Evolutionary conservation across 371 early-diverging fungal genomes (phyloP).

Genomic region (Mortierella sp.): DNA sequence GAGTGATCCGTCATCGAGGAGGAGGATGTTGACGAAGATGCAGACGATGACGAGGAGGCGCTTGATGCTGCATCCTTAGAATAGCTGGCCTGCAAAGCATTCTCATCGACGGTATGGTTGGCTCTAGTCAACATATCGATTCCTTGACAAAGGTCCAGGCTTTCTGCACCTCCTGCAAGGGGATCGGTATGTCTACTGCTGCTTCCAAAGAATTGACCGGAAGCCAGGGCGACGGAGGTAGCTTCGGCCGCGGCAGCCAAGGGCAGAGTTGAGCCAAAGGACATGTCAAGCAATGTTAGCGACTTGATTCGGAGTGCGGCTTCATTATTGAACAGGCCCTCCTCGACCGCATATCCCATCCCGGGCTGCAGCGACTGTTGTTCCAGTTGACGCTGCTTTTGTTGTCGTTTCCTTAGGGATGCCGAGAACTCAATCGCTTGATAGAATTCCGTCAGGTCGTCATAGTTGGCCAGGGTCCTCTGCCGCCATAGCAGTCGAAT

Average conservation of each 20-base stretch:
- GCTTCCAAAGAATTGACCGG: slow-evolving; percentile 45
- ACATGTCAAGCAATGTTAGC: slow-evolving; percentile 45
- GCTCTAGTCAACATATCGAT: slow-evolving; percentile 23
- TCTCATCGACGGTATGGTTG: slow-evolving; percentile 10
- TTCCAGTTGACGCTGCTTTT: slow-evolving; percentile 34
- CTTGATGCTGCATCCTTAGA: slow-evolving; percentile 15
- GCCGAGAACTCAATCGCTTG: slow-evolving; percentile 49
- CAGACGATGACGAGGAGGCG: slow-evolving; percentile 19
- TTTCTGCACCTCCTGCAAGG: slow-evolving; percentile 18
- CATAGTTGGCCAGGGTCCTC: slow-evolving; percentile 44
- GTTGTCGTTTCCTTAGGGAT: slow-evolving; percentile 31
- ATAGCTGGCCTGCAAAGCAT: background rate
- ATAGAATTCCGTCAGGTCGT: slow-evolving; percentile 43
- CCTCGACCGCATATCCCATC: slow-evolving; percentile 37
- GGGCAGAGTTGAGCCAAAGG: slow-evolving; percentile 22
- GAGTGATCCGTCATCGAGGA: background rate
- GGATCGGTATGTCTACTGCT: slow-evolving; percentile 14
- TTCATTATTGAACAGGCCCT: slow-evolving; percentile 38
- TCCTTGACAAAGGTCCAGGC: slow-evolving; percentile 32
- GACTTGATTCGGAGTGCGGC: slow-evolving; percentile 52
- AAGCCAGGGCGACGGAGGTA: slow-evolving; percentile 9
- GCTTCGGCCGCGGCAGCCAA: slow-evolving; percentile 11
- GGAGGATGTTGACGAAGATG: slow-evolving; percentile 15
- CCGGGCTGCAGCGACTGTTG: slow-evolving; percentile 16
- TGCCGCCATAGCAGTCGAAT: slow-evolving; percentile 52